Conservation (phyloP, 2,329 filamentous ascomycete species). For the Zymoseptoria pseudotritici region DNA sequence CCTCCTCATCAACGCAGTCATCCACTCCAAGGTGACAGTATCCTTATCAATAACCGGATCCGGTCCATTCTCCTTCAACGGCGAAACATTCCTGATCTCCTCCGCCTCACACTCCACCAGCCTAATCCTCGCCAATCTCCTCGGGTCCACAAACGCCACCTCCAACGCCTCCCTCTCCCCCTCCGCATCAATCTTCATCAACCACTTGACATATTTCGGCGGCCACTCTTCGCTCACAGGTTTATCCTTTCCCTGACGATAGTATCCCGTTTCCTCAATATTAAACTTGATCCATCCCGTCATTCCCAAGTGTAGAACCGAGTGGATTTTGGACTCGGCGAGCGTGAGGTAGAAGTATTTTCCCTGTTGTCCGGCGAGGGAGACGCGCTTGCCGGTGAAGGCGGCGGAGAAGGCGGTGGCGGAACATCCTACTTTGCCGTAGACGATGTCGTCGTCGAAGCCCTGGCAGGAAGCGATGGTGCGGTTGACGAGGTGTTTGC, state of each 20-base stretch:
- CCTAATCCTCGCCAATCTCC: slow-evolving; percentile 70
- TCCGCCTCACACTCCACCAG: slow-evolving; percentile 72
- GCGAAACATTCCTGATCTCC: slow-evolving; percentile 67
- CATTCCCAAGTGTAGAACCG: slow-evolving; percentile 51
- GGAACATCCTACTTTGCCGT: slow-evolving; percentile 81
- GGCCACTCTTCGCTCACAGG: slow-evolving; percentile 61
- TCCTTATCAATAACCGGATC: slow-evolving; percentile 82
- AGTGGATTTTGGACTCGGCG: slow-evolving; percentile 64
- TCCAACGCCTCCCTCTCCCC: slow-evolving; percentile 45
- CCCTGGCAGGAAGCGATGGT: slow-evolving; percentile 63
- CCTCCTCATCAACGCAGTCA: slow-evolving; percentile 60
- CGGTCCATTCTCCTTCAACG: slow-evolving; percentile 84
- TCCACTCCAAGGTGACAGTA: slow-evolving; percentile 66
- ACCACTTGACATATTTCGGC: slow-evolving; percentile 82
- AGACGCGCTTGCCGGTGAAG: slow-evolving; percentile 65
- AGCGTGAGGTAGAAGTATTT: slow-evolving; percentile 96
- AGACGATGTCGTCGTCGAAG: slow-evolving; percentile 75
- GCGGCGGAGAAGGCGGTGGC: slow-evolving; percentile 66
- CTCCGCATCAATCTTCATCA: slow-evolving; percentile 50
- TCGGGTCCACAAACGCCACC: slow-evolving; percentile 74
- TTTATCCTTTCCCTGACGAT: slow-evolving; percentile 53
- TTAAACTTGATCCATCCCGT: slow-evolving; percentile 82
- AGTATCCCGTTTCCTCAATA: slow-evolving; percentile 69
- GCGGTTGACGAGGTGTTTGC: slow-evolving; percentile 75
- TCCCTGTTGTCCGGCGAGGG: slow-evolving; percentile 72